These are phyloP conservation scores for Salinomyces thailandicus DNA, from an alignment of 2,329 filamentous ascomycete species.

Conservation along the genomic window DNA sequence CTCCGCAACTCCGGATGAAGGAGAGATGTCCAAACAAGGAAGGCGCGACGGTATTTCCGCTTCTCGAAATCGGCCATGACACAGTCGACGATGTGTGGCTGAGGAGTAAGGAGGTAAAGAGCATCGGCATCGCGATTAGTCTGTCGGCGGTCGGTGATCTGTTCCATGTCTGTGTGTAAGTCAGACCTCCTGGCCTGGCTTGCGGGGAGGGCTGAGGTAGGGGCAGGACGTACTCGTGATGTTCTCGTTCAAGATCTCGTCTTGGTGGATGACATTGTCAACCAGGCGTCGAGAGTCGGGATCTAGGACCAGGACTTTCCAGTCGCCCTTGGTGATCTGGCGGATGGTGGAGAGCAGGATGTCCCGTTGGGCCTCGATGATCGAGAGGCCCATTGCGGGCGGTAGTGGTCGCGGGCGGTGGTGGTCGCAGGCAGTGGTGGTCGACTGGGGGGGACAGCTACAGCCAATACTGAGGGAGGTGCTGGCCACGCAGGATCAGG, in stretches of 20 bases:
- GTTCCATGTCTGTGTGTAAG: constrained; percentile 66
- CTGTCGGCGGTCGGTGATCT: constrained; percentile 76
- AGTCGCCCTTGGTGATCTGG: constrained; percentile 71
- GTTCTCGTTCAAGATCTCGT: constrained; percentile 94
- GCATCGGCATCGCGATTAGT: constrained; percentile 86
- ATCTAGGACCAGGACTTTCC: constrained; percentile 94
- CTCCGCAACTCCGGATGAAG: constrained; percentile 60
- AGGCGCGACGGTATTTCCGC: constrained; percentile 66
- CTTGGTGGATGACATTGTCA: constrained; percentile 83
- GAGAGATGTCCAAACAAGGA: constrained; percentile 75
- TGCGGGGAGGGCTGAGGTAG: constrained; percentile 1
- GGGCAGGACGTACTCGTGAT: constrained; percentile 64
- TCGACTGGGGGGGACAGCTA: no score
- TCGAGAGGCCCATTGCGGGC: constrained; percentile 67
- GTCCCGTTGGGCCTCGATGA: constrained; percentile 74
- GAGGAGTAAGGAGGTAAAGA: constrained; percentile 80
- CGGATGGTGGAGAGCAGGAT: constrained; percentile 65
- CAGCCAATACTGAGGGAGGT: no score
- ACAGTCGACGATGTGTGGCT: constrained; percentile 83
- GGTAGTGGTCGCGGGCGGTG: no score
- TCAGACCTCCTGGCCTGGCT: constrained; percentile 17
- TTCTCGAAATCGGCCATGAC: constrained; percentile 85
- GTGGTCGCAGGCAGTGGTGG: no score
- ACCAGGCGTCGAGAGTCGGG: constrained; percentile 72
- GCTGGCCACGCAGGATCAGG: no score